These are phyloP conservation scores for Peronospora farinosa DNA, from an alignment of 352 stramenopile species.

Conservation along the genomic window DNA sequence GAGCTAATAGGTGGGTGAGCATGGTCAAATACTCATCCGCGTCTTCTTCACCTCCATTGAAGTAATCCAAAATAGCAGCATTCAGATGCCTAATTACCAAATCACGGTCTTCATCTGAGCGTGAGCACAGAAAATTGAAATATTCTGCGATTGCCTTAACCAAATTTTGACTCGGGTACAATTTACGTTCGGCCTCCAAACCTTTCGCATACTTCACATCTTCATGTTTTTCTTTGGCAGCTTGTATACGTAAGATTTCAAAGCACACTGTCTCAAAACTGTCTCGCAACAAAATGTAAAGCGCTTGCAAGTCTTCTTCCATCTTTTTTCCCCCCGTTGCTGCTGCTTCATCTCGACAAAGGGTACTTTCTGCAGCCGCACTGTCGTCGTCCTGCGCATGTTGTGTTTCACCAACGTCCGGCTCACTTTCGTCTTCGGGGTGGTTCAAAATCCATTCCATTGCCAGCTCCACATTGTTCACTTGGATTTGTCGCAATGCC, in stretches of 20 bases:
- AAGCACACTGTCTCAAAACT: slow-evolving; percentile 66
- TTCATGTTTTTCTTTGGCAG: slow-evolving; percentile 16
- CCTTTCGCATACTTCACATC: slow-evolving; percentile 5
- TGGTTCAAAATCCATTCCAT: slow-evolving; percentile 95
- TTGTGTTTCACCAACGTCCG: slow-evolving; percentile 20
- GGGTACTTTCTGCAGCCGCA: slow-evolving; percentile 4
- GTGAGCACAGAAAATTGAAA: slow-evolving; percentile 49
- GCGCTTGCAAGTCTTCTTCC: slow-evolving; percentile 41
- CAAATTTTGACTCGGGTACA: slow-evolving; percentile 43
- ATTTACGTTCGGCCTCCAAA: slow-evolving; percentile 6
- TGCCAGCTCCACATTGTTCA: slow-evolving; percentile 91
- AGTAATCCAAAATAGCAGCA: slow-evolving; percentile 38
- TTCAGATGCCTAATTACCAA: slow-evolving; percentile 51
- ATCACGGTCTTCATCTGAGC: slow-evolving; percentile 50
- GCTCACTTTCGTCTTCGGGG: slow-evolving; percentile 60
- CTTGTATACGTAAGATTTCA: slow-evolving; percentile 48
- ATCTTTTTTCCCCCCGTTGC: slow-evolving; percentile 28
- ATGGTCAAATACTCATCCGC: slow-evolving; percentile 43
- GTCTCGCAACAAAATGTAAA: slow-evolving; percentile 48
- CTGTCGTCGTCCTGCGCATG: slow-evolving; percentile 21
- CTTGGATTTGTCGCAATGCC: slow-evolving; percentile 83
- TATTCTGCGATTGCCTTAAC: slow-evolving; percentile 63
- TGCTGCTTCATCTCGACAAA: slow-evolving; percentile 19
- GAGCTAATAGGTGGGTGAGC: slow-evolving; percentile 58
- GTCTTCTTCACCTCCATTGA: slow-evolving; percentile 22